Evolutionary conservation across 139 green algal genomes (phyloP), one percentile per base, ranked within the genome.

Genomic region (Coccomyxa sp.): DNA sequence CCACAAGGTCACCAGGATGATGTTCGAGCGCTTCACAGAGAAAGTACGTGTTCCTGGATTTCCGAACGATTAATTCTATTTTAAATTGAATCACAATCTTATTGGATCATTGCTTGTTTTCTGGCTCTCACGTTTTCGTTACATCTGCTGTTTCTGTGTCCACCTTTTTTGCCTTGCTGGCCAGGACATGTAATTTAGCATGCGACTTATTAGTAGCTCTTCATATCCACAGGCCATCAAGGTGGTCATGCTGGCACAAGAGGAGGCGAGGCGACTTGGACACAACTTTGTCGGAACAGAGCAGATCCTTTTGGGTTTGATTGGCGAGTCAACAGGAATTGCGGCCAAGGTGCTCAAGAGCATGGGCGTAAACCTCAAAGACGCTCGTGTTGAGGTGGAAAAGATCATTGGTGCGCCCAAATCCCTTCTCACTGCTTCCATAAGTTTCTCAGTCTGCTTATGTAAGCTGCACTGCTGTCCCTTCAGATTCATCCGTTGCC

Each of bases 221-320:
- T 51, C 38, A 51, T 25, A 71, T 71, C 21, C 1, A 25, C 63
- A 71, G 63, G 94, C 95, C 60, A 97, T 98, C 89, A 95, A 98
- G 87, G 95, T 98, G 59, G 96, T 99, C 51, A 99, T 99, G 97
- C 92, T 99, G 0, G 96, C 97, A 4, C 97, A 99, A 87, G 97
- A 99, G 91, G 97, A 99, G 91, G 95, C 96, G 0, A 89, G 97
- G 58, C 83, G 96, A 1, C 89, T 97, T 67, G 91, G 97, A 81
- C 97, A 99, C 92, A 99, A 99, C 89, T 99, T 99, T 87, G 97
- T 99, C 79, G 97, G 97, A 76, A 99, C 97, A 21, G 97, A 99
- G 92, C 97, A 99, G 93, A 96, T 99, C 78, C 92, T 99, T 82
- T 92, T 99, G 71, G 97, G 97, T 32, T 91, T 99, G 38, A 98